phyloP scores from a whole-genome alignment of 805 yeast genomes.

The Jamesozyma piceae region DNA sequence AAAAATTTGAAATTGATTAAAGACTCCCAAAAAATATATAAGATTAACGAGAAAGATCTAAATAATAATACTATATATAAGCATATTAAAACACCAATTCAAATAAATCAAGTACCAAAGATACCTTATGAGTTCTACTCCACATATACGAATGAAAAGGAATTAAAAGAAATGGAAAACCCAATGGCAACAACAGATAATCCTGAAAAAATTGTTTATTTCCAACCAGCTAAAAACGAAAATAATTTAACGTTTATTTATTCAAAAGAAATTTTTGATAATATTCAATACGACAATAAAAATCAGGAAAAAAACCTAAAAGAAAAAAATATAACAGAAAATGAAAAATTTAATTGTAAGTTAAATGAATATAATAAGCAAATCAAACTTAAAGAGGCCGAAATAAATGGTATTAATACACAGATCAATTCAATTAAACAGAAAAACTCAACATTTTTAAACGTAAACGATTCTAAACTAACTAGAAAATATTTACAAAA shows the following conservation, averaged over 20 bases:
- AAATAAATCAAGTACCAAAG: constrained; percentile 3
- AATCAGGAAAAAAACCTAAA: constrained; percentile 14
- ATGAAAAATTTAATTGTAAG: constrained; percentile 12
- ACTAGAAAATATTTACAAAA: constrained; percentile 2
- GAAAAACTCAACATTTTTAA: not conserved
- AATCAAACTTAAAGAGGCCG: constrained; percentile 6
- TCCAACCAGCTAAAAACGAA: constrained; percentile 10
- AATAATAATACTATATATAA: not conserved
- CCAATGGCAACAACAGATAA: constrained; percentile 24
- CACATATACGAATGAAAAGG: not conserved
- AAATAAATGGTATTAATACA: not conserved
- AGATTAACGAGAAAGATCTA: constrained; percentile 1
- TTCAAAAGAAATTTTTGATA: constrained; percentile 25
- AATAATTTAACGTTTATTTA: constrained; percentile 11
- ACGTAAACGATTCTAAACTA: constrained; percentile 1
- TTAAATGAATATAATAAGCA: constrained; percentile 13
- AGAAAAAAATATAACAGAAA: constrained; percentile 5
- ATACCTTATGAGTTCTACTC: constrained; percentile 6
- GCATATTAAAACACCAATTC: constrained; percentile 1
- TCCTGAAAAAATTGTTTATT: constrained; percentile 20
- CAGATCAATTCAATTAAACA: not conserved
- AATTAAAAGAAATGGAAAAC: constrained; percentile 1
- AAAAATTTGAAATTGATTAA: constrained; percentile 14
- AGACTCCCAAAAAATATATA: constrained; percentile 15
- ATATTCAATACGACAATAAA: constrained; percentile 14